Conservation (phyloP, 176 grass and related monocot species). For the Dendrocalamus sinicus region DNA sequence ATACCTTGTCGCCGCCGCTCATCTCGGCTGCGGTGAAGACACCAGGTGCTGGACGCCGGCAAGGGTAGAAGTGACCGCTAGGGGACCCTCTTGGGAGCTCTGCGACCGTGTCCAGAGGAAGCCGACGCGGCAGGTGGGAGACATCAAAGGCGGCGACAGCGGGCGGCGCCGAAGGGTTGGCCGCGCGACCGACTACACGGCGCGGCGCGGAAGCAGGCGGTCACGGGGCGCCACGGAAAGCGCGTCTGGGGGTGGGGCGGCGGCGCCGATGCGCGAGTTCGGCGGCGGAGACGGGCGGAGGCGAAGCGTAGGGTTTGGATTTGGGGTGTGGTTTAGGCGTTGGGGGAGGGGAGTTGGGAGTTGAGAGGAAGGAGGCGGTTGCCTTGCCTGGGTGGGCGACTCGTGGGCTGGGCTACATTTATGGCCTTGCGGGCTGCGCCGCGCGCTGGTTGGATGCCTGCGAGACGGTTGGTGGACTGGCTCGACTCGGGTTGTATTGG, state of each 20-base stretch:
- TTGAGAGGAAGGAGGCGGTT: background rate
- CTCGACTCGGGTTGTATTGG: background rate
- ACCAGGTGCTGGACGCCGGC: background rate
- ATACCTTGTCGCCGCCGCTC: constrained; percentile 61
- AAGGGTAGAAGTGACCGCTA: background rate
- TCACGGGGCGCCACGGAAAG: background rate
- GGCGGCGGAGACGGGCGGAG: background rate
- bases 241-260: background rate
- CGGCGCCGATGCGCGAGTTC: background rate
- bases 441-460: background rate
- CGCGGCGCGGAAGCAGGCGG: background rate
- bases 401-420: constrained; percentile 8
- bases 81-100: constrained; percentile 30
- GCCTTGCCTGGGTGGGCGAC: background rate
- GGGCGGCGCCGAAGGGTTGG: constrained; percentile 15
- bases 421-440: background rate
- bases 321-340: constrained; percentile 39
- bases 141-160: constrained; percentile 50
- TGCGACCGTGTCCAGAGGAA: constrained; percentile 49
- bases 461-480: background rate
- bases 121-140: constrained; percentile 46
- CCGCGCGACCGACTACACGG: constrained; percentile 29
- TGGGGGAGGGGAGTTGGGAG: background rate
- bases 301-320: constrained; percentile 55
- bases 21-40: constrained; percentile 44